Percentiles rank a stretch among this genome's conserved stretches.
phyloP scores from a whole-genome alignment of 148 eudicot species.

The Rhododendron vialii region DNA sequence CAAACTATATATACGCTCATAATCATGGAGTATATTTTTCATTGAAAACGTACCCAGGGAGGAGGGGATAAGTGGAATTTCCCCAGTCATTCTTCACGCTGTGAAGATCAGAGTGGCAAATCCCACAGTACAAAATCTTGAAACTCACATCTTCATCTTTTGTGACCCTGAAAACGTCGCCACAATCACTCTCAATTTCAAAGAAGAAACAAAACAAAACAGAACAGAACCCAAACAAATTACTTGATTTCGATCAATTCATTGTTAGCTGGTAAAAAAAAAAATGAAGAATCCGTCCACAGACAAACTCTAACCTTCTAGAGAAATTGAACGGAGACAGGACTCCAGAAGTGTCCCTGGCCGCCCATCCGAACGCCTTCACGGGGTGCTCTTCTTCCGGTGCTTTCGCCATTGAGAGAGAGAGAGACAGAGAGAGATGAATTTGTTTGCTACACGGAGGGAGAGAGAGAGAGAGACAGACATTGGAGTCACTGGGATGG shows the following conservation, averaged over 20 bases:
- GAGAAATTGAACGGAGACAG: conserved; percentile 8
- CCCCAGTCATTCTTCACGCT: background rate
- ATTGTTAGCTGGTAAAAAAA: background rate
- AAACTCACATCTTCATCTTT: conserved; percentile 2
- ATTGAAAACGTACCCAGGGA: conserved; percentile 3
- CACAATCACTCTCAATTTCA: background rate
- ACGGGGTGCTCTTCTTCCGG: conserved; percentile 8
- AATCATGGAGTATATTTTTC: background rate
- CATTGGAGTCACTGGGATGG: too few species aligned
- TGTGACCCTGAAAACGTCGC: background rate
- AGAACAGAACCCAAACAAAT: background rate
- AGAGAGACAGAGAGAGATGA: background rate
- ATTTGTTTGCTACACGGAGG: background rate
- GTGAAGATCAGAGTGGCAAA: conserved; percentile 12
- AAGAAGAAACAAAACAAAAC: background rate
- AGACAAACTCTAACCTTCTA: conserved; percentile 1
- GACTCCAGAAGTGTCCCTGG: conserved; percentile 1
- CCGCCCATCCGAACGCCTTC: conserved; percentile 10
- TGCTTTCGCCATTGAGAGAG: conserved; percentile 2
- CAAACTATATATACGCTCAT: background rate
- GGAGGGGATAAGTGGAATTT: background rate
- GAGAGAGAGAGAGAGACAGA: too few species aligned
- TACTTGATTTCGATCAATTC: background rate
- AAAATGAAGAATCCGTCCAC: background rate
- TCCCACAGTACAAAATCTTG: conserved; percentile 12